These are phyloP conservation scores for Paecilomyces dactylethromorphus DNA, from an alignment of 2,329 filamentous ascomycete species.

Conservation along the genomic window DNA sequence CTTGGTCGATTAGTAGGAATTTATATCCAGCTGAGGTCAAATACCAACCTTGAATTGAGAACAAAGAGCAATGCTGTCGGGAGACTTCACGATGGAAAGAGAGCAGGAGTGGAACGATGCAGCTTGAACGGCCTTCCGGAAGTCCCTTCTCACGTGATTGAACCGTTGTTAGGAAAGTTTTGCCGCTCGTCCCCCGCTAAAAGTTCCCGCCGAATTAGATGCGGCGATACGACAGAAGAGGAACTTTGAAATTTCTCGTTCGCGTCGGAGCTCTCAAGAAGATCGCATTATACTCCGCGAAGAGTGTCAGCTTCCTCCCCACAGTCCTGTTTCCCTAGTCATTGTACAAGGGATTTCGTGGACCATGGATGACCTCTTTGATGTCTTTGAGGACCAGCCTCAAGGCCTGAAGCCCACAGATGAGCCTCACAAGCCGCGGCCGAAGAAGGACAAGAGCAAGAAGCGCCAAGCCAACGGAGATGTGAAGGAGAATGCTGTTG, in stretches of 20 bases:
- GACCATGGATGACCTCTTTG: slow-evolving; percentile 71
- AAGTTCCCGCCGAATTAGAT: slow-evolving; percentile 2
- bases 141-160: slow-evolving; percentile 5
- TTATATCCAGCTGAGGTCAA: slow-evolving; percentile 6
- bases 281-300: background rate
- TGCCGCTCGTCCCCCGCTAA: background rate
- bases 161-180: background rate
- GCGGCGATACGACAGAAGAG: slow-evolving; percentile 19
- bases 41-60: slow-evolving; percentile 23
- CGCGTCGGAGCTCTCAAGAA: slow-evolving; percentile 3
- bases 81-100: slow-evolving; percentile 1
- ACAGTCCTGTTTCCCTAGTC: slow-evolving; percentile 11
- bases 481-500: slow-evolving; percentile 50
- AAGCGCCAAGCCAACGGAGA: slow-evolving; percentile 81
- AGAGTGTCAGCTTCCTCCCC: background rate
- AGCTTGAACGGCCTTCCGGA: slow-evolving; percentile 5
- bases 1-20: slow-evolving; percentile 48
- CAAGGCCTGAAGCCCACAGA: slow-evolving; percentile 34
- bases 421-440: slow-evolving; percentile 24
- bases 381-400: slow-evolving; percentile 68
- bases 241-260: slow-evolving; percentile 29
- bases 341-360: slow-evolving; percentile 5
- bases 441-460: slow-evolving; percentile 61
- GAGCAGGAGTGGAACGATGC: slow-evolving; percentile 1
- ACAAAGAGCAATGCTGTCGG: background rate